Conservation (phyloP, 768 basidiomycete genomes). For the Tricholoma sp. region DNA sequence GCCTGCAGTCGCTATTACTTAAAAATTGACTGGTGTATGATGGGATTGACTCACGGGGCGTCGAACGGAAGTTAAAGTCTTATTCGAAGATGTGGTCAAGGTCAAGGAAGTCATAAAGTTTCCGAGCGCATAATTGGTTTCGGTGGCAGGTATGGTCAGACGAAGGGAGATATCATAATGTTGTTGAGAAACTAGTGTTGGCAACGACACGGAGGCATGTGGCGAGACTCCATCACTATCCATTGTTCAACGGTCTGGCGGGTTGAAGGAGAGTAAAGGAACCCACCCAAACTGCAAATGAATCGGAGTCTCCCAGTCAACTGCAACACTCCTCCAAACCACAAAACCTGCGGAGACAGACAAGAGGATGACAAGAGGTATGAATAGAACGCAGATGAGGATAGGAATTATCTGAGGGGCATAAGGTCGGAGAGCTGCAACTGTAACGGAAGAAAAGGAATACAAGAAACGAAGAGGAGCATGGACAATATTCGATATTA, state of each 20-base stretch:
- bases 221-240: constrained; percentile 59
- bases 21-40: not conserved
- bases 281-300: constrained; percentile 80
- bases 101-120: constrained; percentile 79
- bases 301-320: constrained; percentile 63
- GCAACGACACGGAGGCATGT: constrained; percentile 52
- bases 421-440: constrained; percentile 41
- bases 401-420: constrained; percentile 65
- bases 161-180: constrained; percentile 73
- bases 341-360: constrained; percentile 66
- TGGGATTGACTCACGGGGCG: constrained; percentile 51
- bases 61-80: constrained; percentile 54
- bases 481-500: constrained; percentile 9
- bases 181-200: constrained; percentile 51
- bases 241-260: not conserved
- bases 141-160: constrained; percentile 58
- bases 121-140: constrained; percentile 67
- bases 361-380: constrained; percentile 57
- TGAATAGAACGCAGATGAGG: constrained; percentile 50
- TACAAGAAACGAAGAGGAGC: constrained; percentile 7
- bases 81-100: constrained; percentile 54
- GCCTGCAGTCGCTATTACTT: constrained; percentile 35
- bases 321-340: constrained; percentile 69
- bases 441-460: constrained; percentile 15
- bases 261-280: not conserved